Base-by-base conservation (phyloP, 306 rosid species). In the Quercus aquifolioides region DNA sequence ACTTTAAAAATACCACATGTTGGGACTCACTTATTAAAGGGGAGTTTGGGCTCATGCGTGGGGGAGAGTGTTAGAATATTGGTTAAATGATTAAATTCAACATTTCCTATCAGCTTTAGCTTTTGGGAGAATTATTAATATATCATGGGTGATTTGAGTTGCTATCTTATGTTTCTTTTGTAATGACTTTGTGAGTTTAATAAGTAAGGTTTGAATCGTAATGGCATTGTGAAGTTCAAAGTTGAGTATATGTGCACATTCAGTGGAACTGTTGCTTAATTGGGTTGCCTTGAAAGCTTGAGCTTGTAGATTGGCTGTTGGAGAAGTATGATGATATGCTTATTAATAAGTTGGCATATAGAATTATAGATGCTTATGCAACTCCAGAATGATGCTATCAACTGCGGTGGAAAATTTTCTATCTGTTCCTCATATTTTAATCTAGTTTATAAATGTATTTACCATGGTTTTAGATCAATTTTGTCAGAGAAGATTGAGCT, bases 401-500 rank as follows among this genome's bases (percentile, higher is more conserved):
- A n/a, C 64, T 11, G 31, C 2, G 2, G 31, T 25, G 5, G 26
- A 23, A 9, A 11, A 20, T 59, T 59, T 59, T 7, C 26, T 23
- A 4, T 23, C 31, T 59, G 30, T 31, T 30, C 49, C 57, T 69
- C 41, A 69, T 64, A 17, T 81, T 62, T 64, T 63, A 78, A 69
- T 55, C 41, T 74, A 33, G 63, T 58, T 26, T 69, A 15, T 26
- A 11, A 63, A 26, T 13, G n/a, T 5, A 13, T 62, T 10, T 62
- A 26, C 65, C 1, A 23, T 59, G 65, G 65, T 23, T 58, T 19
- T 58, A 58, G 28, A 77, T 46, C 68, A 74, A 33, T 52, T 65
- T 69, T 33, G 28, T 18, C 55, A 30, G 79, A 58, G 33, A 69
- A 69, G 65, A 76, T 15, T 51, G 54, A 56, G 65, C 79, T 57